Conservation (phyloP, 805 yeast genomes). For the Teunomyces cretensis region DNA sequence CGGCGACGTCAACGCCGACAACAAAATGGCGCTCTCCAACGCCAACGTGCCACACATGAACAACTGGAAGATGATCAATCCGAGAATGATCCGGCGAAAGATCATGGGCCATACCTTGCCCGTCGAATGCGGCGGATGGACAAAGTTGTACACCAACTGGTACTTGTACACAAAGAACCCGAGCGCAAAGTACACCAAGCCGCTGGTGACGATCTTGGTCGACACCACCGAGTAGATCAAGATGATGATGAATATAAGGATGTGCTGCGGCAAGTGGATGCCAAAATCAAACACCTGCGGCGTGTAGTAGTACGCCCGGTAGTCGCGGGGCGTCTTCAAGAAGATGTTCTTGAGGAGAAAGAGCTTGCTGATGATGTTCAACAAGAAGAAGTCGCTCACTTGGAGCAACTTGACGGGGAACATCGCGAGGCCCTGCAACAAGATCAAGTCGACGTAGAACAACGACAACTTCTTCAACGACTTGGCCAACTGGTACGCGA, state of each 20-base stretch:
- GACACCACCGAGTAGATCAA: conserved; percentile 61
- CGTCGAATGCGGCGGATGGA: conserved; percentile 64
- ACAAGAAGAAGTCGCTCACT: conserved; percentile 50
- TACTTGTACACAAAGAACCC: conserved; percentile 64
- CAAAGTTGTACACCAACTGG: conserved; percentile 59
- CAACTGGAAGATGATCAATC: conserved; percentile 55
- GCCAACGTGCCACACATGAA: conserved; percentile 66
- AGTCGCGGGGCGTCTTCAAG: conserved; percentile 51
- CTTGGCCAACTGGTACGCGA: conserved; percentile 54
- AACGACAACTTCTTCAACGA: conserved; percentile 52
- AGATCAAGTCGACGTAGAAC: conserved; percentile 59
- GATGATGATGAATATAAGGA: conserved; percentile 56
- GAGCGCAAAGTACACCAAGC: conserved; percentile 53
- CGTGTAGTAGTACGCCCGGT: conserved; percentile 50
- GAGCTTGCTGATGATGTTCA: conserved; percentile 40
- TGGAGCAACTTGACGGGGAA: conserved; percentile 58
- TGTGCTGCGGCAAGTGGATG: conserved; percentile 59
- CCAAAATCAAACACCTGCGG: conserved; percentile 65
- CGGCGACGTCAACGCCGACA: conserved; percentile 51
- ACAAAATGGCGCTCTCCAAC: conserved; percentile 53
- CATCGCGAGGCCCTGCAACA: conserved; percentile 70
- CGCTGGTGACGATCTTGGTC: conserved; percentile 58
- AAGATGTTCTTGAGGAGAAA: conserved; percentile 40
- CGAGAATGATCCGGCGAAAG: conserved; percentile 54
- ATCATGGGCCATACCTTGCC: conserved; percentile 70